Conservation (phyloP, 2,329 filamentous ascomycete genomes). For the Aotearoamyces nothofagi region DNA sequence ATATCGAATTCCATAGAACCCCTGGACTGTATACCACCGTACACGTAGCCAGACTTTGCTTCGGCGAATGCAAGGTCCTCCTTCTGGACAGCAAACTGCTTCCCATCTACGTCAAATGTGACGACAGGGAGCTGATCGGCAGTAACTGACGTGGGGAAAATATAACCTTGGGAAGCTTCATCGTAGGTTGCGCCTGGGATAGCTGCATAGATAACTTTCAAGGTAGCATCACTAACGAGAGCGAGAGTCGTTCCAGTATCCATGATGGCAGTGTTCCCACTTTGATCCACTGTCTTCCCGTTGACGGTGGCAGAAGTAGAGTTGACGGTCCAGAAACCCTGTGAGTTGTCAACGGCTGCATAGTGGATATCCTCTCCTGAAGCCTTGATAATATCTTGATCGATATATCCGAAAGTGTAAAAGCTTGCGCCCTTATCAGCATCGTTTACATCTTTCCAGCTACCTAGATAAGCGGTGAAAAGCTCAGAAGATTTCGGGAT, state of each 20-base stretch:
- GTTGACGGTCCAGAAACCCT: slow-evolving; percentile 55
- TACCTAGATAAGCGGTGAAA: slow-evolving; percentile 42
- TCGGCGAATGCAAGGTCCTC: slow-evolving; percentile 42
- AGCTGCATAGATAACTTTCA: slow-evolving; percentile 44
- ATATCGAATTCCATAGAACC: slow-evolving; percentile 40
- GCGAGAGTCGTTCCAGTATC: slow-evolving; percentile 60
- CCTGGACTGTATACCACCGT: slow-evolving; percentile 43
- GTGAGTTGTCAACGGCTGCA: slow-evolving; percentile 42
- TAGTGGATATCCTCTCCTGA: slow-evolving; percentile 40
- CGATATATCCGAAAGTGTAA: slow-evolving; percentile 62
- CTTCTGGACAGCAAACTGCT: slow-evolving; percentile 39
- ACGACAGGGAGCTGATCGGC: slow-evolving; percentile 40
- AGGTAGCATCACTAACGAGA: slow-evolving; percentile 44
- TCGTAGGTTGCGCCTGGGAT: slow-evolving; percentile 48
- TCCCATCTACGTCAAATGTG: slow-evolving; percentile 46
- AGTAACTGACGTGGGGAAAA: slow-evolving; percentile 39
- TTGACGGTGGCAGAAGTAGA: slow-evolving; percentile 42
- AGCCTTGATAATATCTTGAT: slow-evolving; percentile 40
- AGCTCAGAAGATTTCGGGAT: slow-evolving; percentile 33
- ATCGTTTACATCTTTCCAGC: slow-evolving; percentile 32
- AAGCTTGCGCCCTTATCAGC: slow-evolving; percentile 32
- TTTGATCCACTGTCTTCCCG: slow-evolving; percentile 31
- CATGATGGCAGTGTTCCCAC: slow-evolving; percentile 49
- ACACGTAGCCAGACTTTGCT: slow-evolving; percentile 34
- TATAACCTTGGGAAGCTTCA: slow-evolving; percentile 40